Base-by-base conservation (phyloP, 495 filamentous ascomycete species). In the Aspergillus sclerotiicarbonarius region DNA sequence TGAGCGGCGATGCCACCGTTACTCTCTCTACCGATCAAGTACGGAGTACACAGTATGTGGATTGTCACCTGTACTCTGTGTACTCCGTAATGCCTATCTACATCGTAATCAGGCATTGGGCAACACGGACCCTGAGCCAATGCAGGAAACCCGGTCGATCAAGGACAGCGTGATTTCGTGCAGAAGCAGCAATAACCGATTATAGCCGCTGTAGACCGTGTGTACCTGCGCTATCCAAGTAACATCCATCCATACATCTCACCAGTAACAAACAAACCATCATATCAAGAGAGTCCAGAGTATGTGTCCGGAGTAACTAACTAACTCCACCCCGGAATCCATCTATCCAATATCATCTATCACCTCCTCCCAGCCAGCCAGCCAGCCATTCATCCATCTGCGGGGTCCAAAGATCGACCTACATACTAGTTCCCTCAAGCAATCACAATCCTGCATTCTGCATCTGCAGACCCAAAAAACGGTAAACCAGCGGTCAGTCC, bases 61-160 rank as follows among this genome's bases (percentile, higher is more conserved):
- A n/a, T 5, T 25, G 25, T 25, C 25, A 25, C 5, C 2, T 25
- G 25, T 25, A 25, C 2, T 25, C 25, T 25, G 25, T 25, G 25
- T 25, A 25, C 25, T 25, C 25, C 25, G 25, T 25, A 25, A 25
- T 25, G 25, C 25, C 25, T 41, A n/a, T n/a, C n/a, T n/a, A n/a
- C n/a, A n/a, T n/a, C n/a, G n/a, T n/a, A n/a, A n/a, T n/a, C n/a
- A n/a, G n/a, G n/a, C n/a, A 48, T 10, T 52, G 15, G 31, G 47
- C 47, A 25, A 29, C 58, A 55, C 58, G 58, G 58, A 52, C 58
- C 58, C 53, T 51, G 58, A 39, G 29, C 53, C 52, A 52, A 55
- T 56, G 58, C 58, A 60, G 58, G 58, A 19, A 49, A 56, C 54
- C 45, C 43, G 43, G 46, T 49, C 54, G 43, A 37, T 49, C 54